Conservation (phyloP, 352 stramenopile genomes). For the Phytophthora podocarpi region DNA sequence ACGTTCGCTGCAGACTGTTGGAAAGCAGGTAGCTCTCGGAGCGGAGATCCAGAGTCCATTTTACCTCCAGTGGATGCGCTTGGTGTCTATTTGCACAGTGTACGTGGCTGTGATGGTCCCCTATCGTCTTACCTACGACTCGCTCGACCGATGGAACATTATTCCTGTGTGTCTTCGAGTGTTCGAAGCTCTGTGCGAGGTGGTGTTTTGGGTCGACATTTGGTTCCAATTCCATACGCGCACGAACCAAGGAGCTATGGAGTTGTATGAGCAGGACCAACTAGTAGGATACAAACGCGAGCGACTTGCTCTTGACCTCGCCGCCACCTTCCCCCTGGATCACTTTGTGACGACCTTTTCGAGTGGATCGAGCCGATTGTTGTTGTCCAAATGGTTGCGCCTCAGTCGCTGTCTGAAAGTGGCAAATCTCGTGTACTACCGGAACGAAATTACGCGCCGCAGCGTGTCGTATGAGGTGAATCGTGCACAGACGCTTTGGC, state of each 20-base stretch:
- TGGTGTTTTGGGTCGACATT: constrained; percentile 59
- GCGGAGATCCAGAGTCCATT: constrained; percentile 61
- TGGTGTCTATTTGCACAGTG: constrained; percentile 52
- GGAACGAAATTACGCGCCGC: constrained; percentile 63
- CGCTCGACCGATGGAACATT: constrained; percentile 44
- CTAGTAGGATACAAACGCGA: constrained; percentile 60
- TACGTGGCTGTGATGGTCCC: constrained; percentile 56
- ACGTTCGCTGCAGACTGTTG: not conserved
- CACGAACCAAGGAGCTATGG: constrained; percentile 54
- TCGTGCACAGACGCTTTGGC: constrained; percentile 53
- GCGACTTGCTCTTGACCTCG: constrained; percentile 43
- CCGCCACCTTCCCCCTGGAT: constrained; percentile 56
- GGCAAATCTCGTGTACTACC: constrained; percentile 57
- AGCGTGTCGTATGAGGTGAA: constrained; percentile 69
- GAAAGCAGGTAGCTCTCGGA: constrained; percentile 37
- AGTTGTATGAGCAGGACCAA: constrained; percentile 68
- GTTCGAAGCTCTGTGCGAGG: constrained; percentile 46
- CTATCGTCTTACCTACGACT: constrained; percentile 65
- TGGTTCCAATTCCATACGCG: constrained; percentile 69
- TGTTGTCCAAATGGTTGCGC: constrained; percentile 43
- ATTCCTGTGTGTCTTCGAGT: constrained; percentile 40
- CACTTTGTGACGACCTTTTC: constrained; percentile 40
- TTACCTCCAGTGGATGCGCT: constrained; percentile 58
- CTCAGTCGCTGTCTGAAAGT: constrained; percentile 68
- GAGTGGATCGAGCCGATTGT: constrained; percentile 1